A percentile compares a stretch with the other conserved stretches of the same genome.
Evolutionary conservation across 257 asterid species (phyloP).

Genomic region (Solanum etuberosum): DNA sequence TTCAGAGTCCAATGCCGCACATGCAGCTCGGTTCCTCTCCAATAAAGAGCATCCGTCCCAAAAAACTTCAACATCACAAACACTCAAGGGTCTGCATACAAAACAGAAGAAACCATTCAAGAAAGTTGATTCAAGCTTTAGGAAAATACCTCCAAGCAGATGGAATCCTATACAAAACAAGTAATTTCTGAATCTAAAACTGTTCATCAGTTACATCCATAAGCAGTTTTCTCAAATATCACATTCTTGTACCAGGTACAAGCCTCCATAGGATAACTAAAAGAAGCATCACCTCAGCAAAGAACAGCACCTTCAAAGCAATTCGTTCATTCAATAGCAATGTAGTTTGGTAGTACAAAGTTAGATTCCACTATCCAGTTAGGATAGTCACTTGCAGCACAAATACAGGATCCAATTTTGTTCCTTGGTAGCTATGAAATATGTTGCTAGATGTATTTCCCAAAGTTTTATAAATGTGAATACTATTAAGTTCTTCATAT

Average conservation of each 20-base stretch:
- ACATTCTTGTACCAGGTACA: slow-evolving; percentile 37
- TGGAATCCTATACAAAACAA: slow-evolving; percentile 63
- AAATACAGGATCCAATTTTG: slow-evolving; percentile 23
- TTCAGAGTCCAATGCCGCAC: slow-evolving; percentile 14
- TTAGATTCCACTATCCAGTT: slow-evolving; percentile 11
- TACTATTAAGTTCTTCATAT: slow-evolving; percentile 16
- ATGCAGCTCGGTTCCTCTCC: slow-evolving; percentile 17
- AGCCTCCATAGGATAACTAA: slow-evolving; percentile 23
- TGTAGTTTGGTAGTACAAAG: slow-evolving; percentile 3
- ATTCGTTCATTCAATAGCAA: background rate
- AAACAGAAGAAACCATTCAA: slow-evolving; percentile 33
- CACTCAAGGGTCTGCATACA: slow-evolving; percentile 14
- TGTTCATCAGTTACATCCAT: slow-evolving; percentile 6
- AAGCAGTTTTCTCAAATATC: slow-evolving; percentile 21
- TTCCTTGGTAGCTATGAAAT: slow-evolving; percentile 1
- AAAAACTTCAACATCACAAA: slow-evolving; percentile 17
- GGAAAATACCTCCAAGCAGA: slow-evolving; percentile 46
- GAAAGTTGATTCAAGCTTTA: slow-evolving; percentile 37
- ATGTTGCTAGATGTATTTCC: slow-evolving; percentile 22
- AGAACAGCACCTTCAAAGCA: background rate
- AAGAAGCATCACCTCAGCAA: slow-evolving; percentile 5
- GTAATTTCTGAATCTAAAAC: slow-evolving; percentile 27
- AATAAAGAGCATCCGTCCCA: background rate
- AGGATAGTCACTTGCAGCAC: slow-evolving; percentile 10
- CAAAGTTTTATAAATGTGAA: slow-evolving; percentile 33